These are phyloP conservation scores for Daldinia concentrica DNA, from an alignment of 495 filamentous ascomycete species.

Conservation along the genomic window DNA sequence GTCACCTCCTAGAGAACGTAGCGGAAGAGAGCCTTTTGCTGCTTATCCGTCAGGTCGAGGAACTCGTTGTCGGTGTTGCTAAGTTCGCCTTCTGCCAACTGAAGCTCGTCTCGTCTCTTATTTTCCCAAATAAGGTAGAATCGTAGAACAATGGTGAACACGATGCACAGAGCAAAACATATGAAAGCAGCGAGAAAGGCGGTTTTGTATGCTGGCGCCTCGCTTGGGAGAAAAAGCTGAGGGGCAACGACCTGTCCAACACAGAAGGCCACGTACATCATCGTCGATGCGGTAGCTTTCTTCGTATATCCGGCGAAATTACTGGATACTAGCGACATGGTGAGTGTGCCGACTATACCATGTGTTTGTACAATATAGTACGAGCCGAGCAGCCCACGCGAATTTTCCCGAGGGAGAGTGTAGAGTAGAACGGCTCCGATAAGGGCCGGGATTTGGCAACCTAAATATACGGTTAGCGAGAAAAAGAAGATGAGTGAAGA, in stretches of 20 bases:
- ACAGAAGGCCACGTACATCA: slow-evolving; percentile 71
- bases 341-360: slow-evolving; percentile 31
- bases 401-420: slow-evolving; percentile 30
- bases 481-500: neutral
- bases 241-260: slow-evolving; percentile 65
- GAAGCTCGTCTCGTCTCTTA: slow-evolving; percentile 24
- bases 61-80: slow-evolving; percentile 33
- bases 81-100: slow-evolving; percentile 10
- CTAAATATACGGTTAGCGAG: slow-evolving; percentile 16
- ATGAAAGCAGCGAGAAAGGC: slow-evolving; percentile 41
- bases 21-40: slow-evolving; percentile 56
- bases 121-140: slow-evolving; percentile 38
- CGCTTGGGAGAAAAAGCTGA: slow-evolving; percentile 31
- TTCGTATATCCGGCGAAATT: slow-evolving; percentile 77
- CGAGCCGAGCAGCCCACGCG: slow-evolving; percentile 25
- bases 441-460: slow-evolving; percentile 33
- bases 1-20: slow-evolving; percentile 45
- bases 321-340: slow-evolving; percentile 43
- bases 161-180: slow-evolving; percentile 36
- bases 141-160: slow-evolving; percentile 25
- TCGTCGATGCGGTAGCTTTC: slow-evolving; percentile 66
- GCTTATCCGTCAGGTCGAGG: slow-evolving; percentile 58
- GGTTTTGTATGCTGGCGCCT: slow-evolving; percentile 45
- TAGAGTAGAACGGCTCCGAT: slow-evolving; percentile 37
- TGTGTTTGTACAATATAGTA: slow-evolving; percentile 40